Percentiles rank a stretch among this genome's conserved stretches.
These are phyloP conservation scores for Rhodotorula sp. DNA, from an alignment of 1,284 basidiomycete species.

Conservation along the genomic window DNA sequence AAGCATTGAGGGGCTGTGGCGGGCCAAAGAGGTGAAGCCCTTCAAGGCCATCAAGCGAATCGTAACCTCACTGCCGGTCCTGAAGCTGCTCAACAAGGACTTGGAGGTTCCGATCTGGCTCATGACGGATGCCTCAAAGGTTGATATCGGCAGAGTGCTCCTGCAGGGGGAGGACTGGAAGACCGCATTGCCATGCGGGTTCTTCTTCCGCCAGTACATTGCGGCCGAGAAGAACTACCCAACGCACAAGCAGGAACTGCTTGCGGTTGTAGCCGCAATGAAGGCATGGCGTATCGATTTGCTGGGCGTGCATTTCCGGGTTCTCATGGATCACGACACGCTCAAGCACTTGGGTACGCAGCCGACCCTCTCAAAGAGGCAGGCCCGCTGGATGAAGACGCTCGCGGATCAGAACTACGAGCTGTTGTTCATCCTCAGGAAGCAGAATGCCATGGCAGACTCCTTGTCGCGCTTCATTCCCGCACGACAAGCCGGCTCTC, in stretches of 20 bases:
- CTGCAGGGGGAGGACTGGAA: conserved; percentile 25
- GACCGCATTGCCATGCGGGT: conserved; percentile 26
- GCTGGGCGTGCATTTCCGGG: too few species aligned
- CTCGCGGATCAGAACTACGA: conserved; percentile 53
- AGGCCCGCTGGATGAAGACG: conserved; percentile 6
- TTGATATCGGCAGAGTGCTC: conserved; percentile 17
- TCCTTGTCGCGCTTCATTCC: conserved; percentile 32
- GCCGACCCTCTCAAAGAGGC: too few species aligned
- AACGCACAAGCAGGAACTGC: not conserved
- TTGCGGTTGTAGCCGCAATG: too few species aligned
- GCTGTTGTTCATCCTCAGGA: conserved; percentile 47
- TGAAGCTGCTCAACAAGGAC: conserved; percentile 49
- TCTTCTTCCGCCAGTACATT: conserved; percentile 27
- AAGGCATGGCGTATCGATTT: too few species aligned
- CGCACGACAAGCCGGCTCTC: not conserved
- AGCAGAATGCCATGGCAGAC: conserved; percentile 49
- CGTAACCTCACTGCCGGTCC: conserved; percentile 47
- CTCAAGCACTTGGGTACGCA: too few species aligned
- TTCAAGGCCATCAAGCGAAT: conserved; percentile 54
- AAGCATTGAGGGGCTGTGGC: conserved; percentile 1
- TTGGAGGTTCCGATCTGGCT: conserved; percentile 35
- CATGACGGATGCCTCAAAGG: conserved; percentile 24
- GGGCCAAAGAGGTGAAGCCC: conserved; percentile 1
- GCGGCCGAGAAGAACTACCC: conserved; percentile 36
- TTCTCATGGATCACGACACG: too few species aligned